These are phyloP conservation scores for Euphrasia arctica DNA, from an alignment of 305 asterid species.

Conservation along the genomic window DNA sequence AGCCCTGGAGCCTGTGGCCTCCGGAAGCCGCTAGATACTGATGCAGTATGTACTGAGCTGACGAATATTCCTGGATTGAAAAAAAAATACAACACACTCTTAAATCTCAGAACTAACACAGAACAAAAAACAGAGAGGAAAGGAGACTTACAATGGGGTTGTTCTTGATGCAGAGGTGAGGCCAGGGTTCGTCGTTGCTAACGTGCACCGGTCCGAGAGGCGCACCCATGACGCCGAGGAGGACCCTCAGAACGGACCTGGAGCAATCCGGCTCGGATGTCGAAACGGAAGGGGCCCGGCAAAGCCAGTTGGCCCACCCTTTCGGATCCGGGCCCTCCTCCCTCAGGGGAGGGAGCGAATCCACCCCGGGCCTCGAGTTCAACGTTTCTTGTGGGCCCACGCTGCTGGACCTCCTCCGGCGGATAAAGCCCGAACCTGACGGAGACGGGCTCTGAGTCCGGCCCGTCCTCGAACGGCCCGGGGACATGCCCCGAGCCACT, in stretches of 20 bases:
- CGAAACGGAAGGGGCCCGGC: constrained; percentile 63
- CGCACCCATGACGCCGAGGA: constrained; percentile 89
- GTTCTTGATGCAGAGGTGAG: constrained; percentile 1
- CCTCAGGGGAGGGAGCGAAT: constrained; percentile 50
- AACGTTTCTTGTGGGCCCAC: constrained; percentile 29
- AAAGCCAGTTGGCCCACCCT: constrained; percentile 74
- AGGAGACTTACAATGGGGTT: constrained; percentile 1
- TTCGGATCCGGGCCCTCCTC: constrained; percentile 83
- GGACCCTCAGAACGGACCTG: constrained; percentile 74
- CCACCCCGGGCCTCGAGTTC: constrained; percentile 21
- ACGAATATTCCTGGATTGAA: too few relatives aligned
- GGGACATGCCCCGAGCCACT: constrained; percentile 70
- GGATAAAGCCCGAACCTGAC: constrained; percentile 40
- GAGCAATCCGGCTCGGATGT: constrained; percentile 42
- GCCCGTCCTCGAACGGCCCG: constrained; percentile 54
- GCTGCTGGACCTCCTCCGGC: constrained; percentile 43
- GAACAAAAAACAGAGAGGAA: neutral
- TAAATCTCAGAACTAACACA: too few relatives aligned
- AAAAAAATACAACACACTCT: too few relatives aligned
- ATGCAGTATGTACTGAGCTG: constrained; percentile 73
- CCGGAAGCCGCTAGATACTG: constrained; percentile 90
- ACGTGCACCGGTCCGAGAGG: constrained; percentile 42
- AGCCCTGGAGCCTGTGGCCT: constrained; percentile 73
- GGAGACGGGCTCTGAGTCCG: constrained; percentile 52
- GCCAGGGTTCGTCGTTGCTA: neutral